Evolutionary conservation across 495 filamentous ascomycete genomes (phyloP), one percentile per base, ranked within the genome.

Genomic region (Daldinia grandis): DNA sequence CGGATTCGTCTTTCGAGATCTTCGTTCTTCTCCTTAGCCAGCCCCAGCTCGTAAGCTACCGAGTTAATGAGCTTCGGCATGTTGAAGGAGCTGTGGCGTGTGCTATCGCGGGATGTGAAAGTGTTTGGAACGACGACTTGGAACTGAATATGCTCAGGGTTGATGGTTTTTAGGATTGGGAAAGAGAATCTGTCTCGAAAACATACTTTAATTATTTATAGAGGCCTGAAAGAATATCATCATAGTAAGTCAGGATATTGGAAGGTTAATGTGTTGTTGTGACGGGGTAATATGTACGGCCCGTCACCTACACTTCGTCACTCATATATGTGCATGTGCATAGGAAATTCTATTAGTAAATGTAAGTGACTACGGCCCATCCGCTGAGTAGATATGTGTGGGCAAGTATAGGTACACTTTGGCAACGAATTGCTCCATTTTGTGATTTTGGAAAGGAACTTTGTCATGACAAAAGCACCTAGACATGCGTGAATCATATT

Each of bases 61-160:
- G 65, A 62, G 1, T 12, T 9, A 6, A 68, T 49, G 3, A 49
- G 0, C 24, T 68, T 68, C 0, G 50, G 49, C 58, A 68, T 68
- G 25, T 44, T 58, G 27, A 5, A 25, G 3, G 14, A 1, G 12
- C 24, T 38, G 10, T 19, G 8, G 4, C 3, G 49, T 35, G 12
- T 14, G 9, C 3, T 35, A 35, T 35, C 12, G 12, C 4, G 6
- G 14, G 3, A 35, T 35, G 12, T 14, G 33, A 35, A 35, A 14
- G 33, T 35, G 12, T 14, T 14, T 14, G 14, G 33, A 35, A 14
- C 12, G 3, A 5, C 12, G 33, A 35, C 33, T 35, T 35, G 12
- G 3, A 1, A 17, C 38, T 40, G 38, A 8, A 17, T 40, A 7
- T n/a, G 15, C 15, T n/a, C 5, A 0, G 15, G n/a, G 2, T 40